Base-by-base conservation (phyloP, 306 rosid species). In the Ormosia emarginata region DNA sequence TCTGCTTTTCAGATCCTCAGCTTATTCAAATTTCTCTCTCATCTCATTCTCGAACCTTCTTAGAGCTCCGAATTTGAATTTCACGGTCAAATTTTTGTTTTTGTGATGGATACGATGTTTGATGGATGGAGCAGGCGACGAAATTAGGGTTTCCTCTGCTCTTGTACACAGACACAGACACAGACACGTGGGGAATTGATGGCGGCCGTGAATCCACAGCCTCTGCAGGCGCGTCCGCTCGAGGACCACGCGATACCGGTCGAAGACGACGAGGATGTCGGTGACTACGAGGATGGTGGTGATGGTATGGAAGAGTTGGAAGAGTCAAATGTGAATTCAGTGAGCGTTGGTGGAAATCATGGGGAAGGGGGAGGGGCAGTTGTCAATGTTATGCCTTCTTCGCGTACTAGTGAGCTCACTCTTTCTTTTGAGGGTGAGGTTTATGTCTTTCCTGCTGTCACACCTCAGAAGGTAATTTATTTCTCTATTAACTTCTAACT, bases 351-450 rank as follows among this genome's bases (percentile, higher is more conserved):
- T 37, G 41, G 7, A 37, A 24, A 24, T 24, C 24, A 24, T 24
- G 24, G 24, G 24, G 24, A 24, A 24, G 24, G 24, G 24, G 24
- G 24, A 24, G 24, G 24, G 24, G 90, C 79, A 2, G 71, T 83
- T 59, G 87, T 82, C 41, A 75, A 81, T 62, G 86, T 82, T 41
- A 75, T 79, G 89, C 87, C 90, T 71, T 77, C 87, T 68, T 77
- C 87, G 9, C 94, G 98, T 85, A 84, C 95, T 14, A 90, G 99
- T 79, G 99, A 93, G 80, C 98, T 95, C 82, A 92, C 99, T 71
- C 99, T 95, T 66, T 95, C 99, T 75, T 95, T 93, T 12, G 98
- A 95, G 74, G 99, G 99, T 14, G 95, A 95, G 89, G 99, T 95
- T 83, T 95, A 90, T 52, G 99, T 95, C 55, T 95, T 95, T 75